Percentiles rank a stretch among this genome's conserved stretches.
These are phyloP conservation scores for Lumnitzera racemosa DNA, from an alignment of 345 rosid genomes.

Conservation along the genomic window DNA sequence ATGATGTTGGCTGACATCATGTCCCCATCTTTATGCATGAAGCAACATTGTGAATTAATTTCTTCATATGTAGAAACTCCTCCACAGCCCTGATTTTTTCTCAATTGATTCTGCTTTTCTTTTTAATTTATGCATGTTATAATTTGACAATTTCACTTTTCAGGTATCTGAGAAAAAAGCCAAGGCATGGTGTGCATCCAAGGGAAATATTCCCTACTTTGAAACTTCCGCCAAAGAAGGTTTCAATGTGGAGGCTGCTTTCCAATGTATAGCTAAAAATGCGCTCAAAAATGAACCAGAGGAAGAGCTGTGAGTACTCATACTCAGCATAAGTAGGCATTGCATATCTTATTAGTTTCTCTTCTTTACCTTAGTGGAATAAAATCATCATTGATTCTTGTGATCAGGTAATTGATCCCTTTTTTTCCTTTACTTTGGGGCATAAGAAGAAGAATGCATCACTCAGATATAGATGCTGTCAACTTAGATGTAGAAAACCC, in stretches of 20 bases:
- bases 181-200: conserved; percentile 92
- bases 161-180: conserved; percentile 93
- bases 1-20: too few relatives aligned
- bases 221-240: conserved; percentile 97
- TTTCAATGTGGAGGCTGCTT: conserved; percentile 78
- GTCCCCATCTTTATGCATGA: too few relatives aligned
- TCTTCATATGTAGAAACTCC: too few relatives aligned
- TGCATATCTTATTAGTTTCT: background rate
- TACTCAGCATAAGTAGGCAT: background rate
- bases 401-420: background rate
- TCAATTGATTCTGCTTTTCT: background rate
- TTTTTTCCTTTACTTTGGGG: too few relatives aligned
- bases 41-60: too few relatives aligned
- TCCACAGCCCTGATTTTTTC: too few relatives aligned
- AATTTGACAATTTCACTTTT: background rate
- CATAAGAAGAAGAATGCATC: too few relatives aligned
- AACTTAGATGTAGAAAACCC: too few relatives aligned
- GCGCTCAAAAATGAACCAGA: conserved; percentile 88
- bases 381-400: too few relatives aligned
- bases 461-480: too few relatives aligned
- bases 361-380: background rate
- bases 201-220: conserved; percentile 84
- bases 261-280: conserved; percentile 73
- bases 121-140: background rate
- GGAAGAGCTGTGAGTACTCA: conserved; percentile 63